Evolutionary conservation across 1,284 basidiomycete genomes (phyloP).

Genomic region (Apiotrichum gamsii): DNA sequence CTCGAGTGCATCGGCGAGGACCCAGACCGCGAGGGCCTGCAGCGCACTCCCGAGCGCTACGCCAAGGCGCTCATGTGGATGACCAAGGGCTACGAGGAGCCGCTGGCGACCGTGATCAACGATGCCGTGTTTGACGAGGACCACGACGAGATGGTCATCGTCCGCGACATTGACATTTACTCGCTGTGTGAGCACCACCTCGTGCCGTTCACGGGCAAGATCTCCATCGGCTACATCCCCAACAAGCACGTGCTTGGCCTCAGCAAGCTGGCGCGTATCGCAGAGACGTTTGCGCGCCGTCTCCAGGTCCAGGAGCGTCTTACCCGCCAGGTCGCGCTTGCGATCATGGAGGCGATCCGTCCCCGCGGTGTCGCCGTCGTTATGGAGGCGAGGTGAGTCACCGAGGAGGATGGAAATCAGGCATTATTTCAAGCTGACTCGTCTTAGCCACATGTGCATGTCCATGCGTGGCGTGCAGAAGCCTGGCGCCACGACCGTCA

Average conservation of each 20-base stretch:
- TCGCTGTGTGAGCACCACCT: slow-evolving; percentile 98
- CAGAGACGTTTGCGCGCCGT: slow-evolving; percentile 92
- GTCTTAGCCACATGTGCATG: slow-evolving; percentile 93
- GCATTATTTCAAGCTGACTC: background rate
- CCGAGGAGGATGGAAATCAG: too few species aligned
- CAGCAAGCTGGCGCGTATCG: slow-evolving; percentile 95
- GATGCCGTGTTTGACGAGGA: slow-evolving; percentile 98
- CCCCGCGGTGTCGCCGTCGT: slow-evolving; percentile 98
- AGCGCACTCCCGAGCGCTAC: slow-evolving; percentile 89
- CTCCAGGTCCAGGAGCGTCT: slow-evolving; percentile 96
- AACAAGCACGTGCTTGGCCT: slow-evolving; percentile 91
- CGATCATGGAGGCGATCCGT: slow-evolving; percentile 93
- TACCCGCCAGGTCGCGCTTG: slow-evolving; percentile 94
- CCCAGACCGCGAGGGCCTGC: slow-evolving; percentile 85
- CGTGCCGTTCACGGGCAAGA: slow-evolving; percentile 96
- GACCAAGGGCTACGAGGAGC: slow-evolving; percentile 97
- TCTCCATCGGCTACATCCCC: slow-evolving; percentile 86
- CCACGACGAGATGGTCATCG: slow-evolving; percentile 99
- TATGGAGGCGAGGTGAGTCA: slow-evolving; percentile 88
- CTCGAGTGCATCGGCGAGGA: slow-evolving; percentile 98
- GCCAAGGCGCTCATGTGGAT: slow-evolving; percentile 98
- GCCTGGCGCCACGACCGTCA: slow-evolving; percentile 89
- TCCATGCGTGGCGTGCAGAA: slow-evolving; percentile 99
- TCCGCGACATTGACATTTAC: slow-evolving; percentile 94
- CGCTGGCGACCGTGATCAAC: slow-evolving; percentile 91